phyloP scores from a whole-genome alignment of 1,139 yeast genomes.

The Yamadazyma diospyri region DNA sequence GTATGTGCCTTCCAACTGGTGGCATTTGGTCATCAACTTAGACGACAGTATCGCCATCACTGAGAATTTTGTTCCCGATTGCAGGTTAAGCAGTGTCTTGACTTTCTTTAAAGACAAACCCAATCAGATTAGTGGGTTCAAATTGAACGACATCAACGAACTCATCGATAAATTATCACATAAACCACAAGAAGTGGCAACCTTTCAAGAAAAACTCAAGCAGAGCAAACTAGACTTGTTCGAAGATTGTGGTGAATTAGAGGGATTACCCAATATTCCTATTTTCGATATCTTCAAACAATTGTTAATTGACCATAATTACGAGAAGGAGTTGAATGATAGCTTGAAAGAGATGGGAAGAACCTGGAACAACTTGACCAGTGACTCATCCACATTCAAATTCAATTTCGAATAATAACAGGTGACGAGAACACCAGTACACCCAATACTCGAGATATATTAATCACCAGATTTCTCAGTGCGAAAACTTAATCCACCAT shows the following conservation, averaged over 20 bases:
- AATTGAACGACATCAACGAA: slow-evolving; percentile 46
- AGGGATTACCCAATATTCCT: slow-evolving; percentile 46
- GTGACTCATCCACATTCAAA: slow-evolving; percentile 11
- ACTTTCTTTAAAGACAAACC: slow-evolving; percentile 64
- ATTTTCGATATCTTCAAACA: slow-evolving; percentile 55
- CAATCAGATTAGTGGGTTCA: slow-evolving; percentile 78
- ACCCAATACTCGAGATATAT: neutral
- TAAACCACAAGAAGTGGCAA: slow-evolving; percentile 2
- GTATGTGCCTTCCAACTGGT: slow-evolving; percentile 93
- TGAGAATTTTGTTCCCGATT: slow-evolving; percentile 77
- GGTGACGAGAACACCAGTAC: slow-evolving; percentile 2
- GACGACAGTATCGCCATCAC: slow-evolving; percentile 80
- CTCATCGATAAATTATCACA: slow-evolving; percentile 29
- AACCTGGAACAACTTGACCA: slow-evolving; percentile 13
- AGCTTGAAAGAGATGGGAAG: slow-evolving; percentile 30
- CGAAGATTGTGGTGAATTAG: slow-evolving; percentile 45
- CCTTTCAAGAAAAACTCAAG: slow-evolving; percentile 2
- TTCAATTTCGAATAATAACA: slow-evolving; percentile 12
- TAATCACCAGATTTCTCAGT: slow-evolving; percentile 1
- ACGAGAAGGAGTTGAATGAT: slow-evolving; percentile 24
- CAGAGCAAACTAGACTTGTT: slow-evolving; percentile 18
- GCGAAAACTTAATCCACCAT: no score
- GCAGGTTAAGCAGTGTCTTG: slow-evolving; percentile 56
- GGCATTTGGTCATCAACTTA: slow-evolving; percentile 87
- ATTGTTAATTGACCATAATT: slow-evolving; percentile 35